These are phyloP conservation scores for Beauveria medogensis DNA, from an alignment of 2,329 filamentous ascomycete species.

Conservation along the genomic window DNA sequence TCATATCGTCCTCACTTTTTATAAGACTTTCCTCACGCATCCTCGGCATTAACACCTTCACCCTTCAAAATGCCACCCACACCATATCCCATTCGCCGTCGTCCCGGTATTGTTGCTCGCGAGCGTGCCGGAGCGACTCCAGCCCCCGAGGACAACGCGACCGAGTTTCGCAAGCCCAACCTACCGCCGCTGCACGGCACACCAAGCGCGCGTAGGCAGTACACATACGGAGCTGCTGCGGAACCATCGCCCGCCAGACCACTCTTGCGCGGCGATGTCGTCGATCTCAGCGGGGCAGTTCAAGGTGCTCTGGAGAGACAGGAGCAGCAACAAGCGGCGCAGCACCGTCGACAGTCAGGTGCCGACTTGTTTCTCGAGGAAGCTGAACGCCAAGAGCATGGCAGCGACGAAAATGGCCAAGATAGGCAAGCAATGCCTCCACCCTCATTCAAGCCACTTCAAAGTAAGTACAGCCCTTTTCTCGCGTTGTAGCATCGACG, in stretches of 20 bases:
- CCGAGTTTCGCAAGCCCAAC: slow-evolving; percentile 18
- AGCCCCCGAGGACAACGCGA: slow-evolving; percentile 1
- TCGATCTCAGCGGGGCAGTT: slow-evolving; percentile 23
- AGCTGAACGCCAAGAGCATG: background rate
- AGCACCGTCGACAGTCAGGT: background rate
- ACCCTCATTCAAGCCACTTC: background rate
- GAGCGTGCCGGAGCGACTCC: background rate
- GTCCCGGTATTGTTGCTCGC: background rate
- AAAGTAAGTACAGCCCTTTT: background rate
- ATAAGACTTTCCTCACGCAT: background rate
- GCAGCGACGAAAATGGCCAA: background rate
- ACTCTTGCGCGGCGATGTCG: slow-evolving; percentile 13
- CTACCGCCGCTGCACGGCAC: slow-evolving; percentile 22
- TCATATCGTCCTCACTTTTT: background rate
- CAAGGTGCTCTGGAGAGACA: slow-evolving; percentile 19
- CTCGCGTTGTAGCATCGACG: background rate
- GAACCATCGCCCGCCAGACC: slow-evolving; percentile 23
- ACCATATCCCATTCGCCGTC: slow-evolving; percentile 2
- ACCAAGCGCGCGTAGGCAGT: slow-evolving; percentile 28
- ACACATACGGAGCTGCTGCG: slow-evolving; percentile 29
- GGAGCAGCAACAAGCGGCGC: slow-evolving; percentile 12
- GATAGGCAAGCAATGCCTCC: background rate
- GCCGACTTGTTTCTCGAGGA: background rate
- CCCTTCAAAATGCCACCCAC: slow-evolving; percentile 14
- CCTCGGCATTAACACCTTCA: background rate